phyloP scores from a whole-genome alignment of 2,329 filamentous ascomycete species.

The Diplodia seriata region DNA sequence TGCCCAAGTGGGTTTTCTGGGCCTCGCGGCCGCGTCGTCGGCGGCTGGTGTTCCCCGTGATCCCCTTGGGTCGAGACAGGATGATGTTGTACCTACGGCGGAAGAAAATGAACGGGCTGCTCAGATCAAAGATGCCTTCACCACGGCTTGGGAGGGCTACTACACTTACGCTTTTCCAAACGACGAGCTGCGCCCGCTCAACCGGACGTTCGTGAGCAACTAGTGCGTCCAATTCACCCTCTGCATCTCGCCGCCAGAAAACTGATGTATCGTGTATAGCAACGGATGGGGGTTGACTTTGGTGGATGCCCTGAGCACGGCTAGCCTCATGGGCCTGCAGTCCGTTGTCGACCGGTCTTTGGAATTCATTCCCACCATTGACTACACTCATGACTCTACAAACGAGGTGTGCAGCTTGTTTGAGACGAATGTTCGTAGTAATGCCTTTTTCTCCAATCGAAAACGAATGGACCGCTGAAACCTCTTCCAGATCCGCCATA shows the following conservation, averaged over 20 bases:
- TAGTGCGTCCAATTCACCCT: constrained; percentile 58
- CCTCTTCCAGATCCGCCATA: constrained; percentile 72
- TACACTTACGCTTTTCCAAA: constrained; percentile 76
- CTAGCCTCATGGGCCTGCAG: constrained; percentile 74
- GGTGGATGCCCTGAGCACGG: constrained; percentile 80
- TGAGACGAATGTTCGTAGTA: constrained; percentile 66
- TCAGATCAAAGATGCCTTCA: constrained; percentile 46
- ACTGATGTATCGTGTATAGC: constrained; percentile 51
- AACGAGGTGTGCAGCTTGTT: constrained; percentile 72
- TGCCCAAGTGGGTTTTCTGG: not conserved
- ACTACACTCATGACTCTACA: constrained; percentile 67
- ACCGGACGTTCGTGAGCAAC: constrained; percentile 70
- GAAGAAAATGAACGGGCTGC: constrained; percentile 39
- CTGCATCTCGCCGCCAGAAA: constrained; percentile 8
- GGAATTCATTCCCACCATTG: constrained; percentile 70
- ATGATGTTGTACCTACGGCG: not conserved
- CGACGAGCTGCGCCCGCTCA: constrained; percentile 75
- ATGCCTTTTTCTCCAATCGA: no score
- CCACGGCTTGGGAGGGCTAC: constrained; percentile 58
- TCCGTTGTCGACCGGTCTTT: constrained; percentile 76
- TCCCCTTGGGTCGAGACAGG: not conserved
- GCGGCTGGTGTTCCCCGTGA: not conserved
- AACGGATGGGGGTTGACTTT: constrained; percentile 87
- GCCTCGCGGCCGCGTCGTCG: not conserved
- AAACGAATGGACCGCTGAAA: not conserved